Evolutionary conservation across 768 basidiomycete species (phyloP).

Genomic region (Pisolithus marmoratus): DNA sequence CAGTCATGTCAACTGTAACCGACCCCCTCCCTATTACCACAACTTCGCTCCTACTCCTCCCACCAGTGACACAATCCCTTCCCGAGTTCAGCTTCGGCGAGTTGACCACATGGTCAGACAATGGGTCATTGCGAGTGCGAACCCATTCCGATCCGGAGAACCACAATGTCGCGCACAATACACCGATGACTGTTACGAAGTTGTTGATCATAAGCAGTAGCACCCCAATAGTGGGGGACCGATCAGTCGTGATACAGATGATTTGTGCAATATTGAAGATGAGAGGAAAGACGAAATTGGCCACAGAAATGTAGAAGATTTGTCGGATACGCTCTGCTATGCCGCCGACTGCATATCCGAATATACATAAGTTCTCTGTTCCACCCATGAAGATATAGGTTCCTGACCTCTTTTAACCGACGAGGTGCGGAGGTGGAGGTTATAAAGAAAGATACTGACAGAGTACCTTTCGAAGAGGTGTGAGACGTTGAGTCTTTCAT

Average conservation of each 20-base stretch:
- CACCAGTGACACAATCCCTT: not conserved
- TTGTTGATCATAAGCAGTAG: constrained; percentile 14
- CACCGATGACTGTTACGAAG: constrained; percentile 30
- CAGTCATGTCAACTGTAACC: not conserved
- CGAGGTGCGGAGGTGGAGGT: constrained; percentile 7
- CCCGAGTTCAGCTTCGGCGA: not conserved
- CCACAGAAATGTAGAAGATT: constrained; percentile 31
- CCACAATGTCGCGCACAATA: constrained; percentile 34
- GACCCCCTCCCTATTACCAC: not conserved
- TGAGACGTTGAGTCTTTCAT: not conserved
- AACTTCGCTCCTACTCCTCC: not conserved
- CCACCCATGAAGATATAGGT: not conserved
- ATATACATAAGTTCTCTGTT: not conserved
- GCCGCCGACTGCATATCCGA: constrained; percentile 7
- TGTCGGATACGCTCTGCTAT: constrained; percentile 21
- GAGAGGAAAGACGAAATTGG: constrained; percentile 35
- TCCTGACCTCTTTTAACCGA: not conserved
- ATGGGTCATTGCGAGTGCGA: not conserved
- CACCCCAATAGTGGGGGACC: not conserved
- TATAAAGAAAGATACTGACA: constrained; percentile 24
- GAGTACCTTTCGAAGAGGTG: constrained; percentile 15
- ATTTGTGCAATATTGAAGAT: constrained; percentile 30
- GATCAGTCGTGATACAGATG: constrained; percentile 13
- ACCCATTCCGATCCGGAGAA: constrained; percentile 3
- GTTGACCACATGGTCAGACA: not conserved